Evolutionary conservation across 1,284 basidiomycete genomes (phyloP), one percentile per base, ranked within the genome.

Genomic region (Leccinum solheimii): DNA sequence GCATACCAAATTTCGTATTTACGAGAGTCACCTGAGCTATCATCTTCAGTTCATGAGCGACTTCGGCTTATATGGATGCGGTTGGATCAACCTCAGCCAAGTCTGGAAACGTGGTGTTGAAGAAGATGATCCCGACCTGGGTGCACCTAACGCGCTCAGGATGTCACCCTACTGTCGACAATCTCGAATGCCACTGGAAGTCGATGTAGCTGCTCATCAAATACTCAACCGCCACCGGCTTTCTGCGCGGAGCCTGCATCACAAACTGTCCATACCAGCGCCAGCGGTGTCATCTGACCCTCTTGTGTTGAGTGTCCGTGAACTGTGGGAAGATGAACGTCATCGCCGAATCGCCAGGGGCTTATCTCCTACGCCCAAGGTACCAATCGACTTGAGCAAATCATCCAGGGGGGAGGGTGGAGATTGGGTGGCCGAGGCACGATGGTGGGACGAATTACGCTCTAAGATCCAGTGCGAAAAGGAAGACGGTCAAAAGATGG

Each of bases 281-380:
- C 73, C 80, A 32, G 69, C 80, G 63, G 68, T 79, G 19, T 81
- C 88, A 3, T 73, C 82, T 14, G 91, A 93, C 66, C 94, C 93
- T 56, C 83, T 97, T 26, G 92, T 99, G 0, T 83, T 89, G 30
- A 90, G 93, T 67, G 89, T 98, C 57, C 88, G 90, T 58, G 96
- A 97, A 73, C 81, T 99, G 1, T 99, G 97, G 97, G 92, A 96
- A 59, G 95, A 97, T 67, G 97, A 98, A 73, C 86, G 90, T 10
- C 80, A 81, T 10, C 84, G 95, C 4, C 81, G 96, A 16, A 72
- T 76, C 14, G 82, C 80, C 7, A 82, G 81, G 30, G 94, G 94
- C 0, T 78, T 92, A 23, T 68, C 83, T 60, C 87, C 91, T 3
- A 84, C 88, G 13, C 90, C 90, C 16, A 81, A 82, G 51, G 76